Evolutionary conservation across 805 yeast genomes (phyloP), one percentile per base, ranked within the genome.

Genomic region (Myxozyma melibiosi): DNA sequence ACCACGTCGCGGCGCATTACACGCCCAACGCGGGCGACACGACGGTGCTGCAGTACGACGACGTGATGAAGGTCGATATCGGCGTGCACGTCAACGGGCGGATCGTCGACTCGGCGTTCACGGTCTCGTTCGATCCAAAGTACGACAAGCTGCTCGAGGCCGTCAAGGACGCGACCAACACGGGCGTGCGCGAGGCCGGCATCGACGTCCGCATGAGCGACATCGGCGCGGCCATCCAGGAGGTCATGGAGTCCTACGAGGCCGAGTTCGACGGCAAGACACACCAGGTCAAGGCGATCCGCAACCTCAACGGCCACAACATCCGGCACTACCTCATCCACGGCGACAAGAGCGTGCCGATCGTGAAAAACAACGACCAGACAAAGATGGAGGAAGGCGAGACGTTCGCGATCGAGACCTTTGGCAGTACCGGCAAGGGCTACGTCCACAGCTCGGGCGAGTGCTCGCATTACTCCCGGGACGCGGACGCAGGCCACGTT

Each of bases 331-430:
- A 78, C 73, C 78, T 77, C 51, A 94, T 94, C 68, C 99, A 94
- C 73, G 94, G 91, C 40, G 97, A 97, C 62, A 94, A 94, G 73
- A 84, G 95, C 25, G 98, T 94, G 45, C 99, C 99, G 16, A 94
- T 94, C 67, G 96, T 94, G 34, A 86, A 91, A 67, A 88, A 88
- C 67, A 92, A 90, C 6, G 99, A 94, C 71, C 81, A 81, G 72
- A 94, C 98, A 9, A 92, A 92, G 79, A 92, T 94, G 97, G 99
- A 94, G 73, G 99, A 94, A 76, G 97, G 97, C 62, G 99, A 94
- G 73, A 85, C 90, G 1, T 92, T 89, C 78, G 99, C 99, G 59
- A 92, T 94, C 69, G 99, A 94, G 75, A 94, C 99, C 2, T 94
- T 94, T 69, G 99, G 99, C 11, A 82, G 96, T 42, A 94, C 99